These are phyloP conservation scores for Senna tora DNA, from an alignment of 306 rosid genomes.

Conservation along the genomic window DNA sequence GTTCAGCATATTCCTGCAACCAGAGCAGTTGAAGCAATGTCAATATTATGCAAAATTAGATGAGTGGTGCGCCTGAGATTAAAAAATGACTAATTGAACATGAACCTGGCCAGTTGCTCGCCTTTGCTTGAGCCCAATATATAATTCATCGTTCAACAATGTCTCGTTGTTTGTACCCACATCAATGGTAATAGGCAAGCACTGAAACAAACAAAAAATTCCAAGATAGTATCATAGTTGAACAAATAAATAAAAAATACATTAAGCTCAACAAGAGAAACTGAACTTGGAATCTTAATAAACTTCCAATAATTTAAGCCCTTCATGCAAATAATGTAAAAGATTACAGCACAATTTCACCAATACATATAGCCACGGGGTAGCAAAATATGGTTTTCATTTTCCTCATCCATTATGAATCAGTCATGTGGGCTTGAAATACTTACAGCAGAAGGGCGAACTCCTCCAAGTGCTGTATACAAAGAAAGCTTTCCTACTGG, in stretches of 20 bases:
- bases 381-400: too few species aligned
- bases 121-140: conserved; percentile 94
- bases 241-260: conserved; percentile 13
- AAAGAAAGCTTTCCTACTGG: conserved; percentile 95
- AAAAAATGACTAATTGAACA: conserved; percentile 32
- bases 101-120: conserved; percentile 95
- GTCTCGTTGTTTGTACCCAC: conserved; percentile 97
- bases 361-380: background rate
- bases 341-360: conserved; percentile 9
- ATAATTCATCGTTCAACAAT: conserved; percentile 85
- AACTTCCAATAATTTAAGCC: conserved; percentile 22
- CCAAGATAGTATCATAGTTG: conserved; percentile 17
- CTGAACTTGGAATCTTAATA: background rate
- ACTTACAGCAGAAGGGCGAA: conserved; percentile 97
- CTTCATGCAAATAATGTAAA: conserved; percentile 18
- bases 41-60: conserved; percentile 19
- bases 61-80: background rate
- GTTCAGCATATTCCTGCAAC: conserved; percentile 87
- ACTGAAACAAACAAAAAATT: conserved; percentile 58
- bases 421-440: background rate
- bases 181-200: conserved; percentile 96
- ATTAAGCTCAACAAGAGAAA: background rate
- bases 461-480: conserved; percentile 97
- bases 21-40: conserved; percentile 13
- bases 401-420: too few species aligned